Evolutionary conservation across 2,329 filamentous ascomycete genomes (phyloP).

Genomic region (Aspergillus ochraceoroseus): DNA sequence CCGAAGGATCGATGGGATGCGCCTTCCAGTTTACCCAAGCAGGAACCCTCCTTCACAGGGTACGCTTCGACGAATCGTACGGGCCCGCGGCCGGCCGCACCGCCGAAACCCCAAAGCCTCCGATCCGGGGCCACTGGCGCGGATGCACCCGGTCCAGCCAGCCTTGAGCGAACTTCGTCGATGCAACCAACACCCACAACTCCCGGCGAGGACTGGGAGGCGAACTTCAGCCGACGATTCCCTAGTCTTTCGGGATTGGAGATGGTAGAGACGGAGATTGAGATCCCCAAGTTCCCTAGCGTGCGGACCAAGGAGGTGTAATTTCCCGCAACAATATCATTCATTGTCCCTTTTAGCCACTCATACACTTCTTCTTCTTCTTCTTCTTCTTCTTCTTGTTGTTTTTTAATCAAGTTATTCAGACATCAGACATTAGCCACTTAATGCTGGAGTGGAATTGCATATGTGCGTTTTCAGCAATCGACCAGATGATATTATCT

Average conservation of each 20-base stretch:
- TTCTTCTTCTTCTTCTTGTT: conserved; percentile 5
- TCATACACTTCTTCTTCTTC: neutral
- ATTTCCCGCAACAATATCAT: too few relatives aligned
- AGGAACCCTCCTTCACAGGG: conserved; percentile 21
- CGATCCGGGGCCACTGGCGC: conserved; percentile 40
- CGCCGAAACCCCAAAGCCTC: conserved; percentile 58
- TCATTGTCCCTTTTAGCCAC: too few relatives aligned
- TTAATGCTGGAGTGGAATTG: conserved; percentile 8
- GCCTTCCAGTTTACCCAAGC: conserved; percentile 17
- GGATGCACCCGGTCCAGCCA: conserved; percentile 19
- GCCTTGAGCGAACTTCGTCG: conserved; percentile 26
- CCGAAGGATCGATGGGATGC: conserved; percentile 16
- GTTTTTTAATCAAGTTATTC: neutral
- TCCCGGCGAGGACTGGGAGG: conserved; percentile 57
- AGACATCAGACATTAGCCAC: too few relatives aligned
- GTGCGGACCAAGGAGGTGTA: conserved; percentile 44
- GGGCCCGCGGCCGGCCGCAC: conserved; percentile 48
- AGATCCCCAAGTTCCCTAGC: conserved; percentile 35
- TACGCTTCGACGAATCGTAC: conserved; percentile 28
- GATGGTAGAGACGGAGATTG: conserved; percentile 71
- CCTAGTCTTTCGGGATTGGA: conserved; percentile 80
- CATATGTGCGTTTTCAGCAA: conserved; percentile 8
- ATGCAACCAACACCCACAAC: conserved; percentile 25
- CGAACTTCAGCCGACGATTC: conserved; percentile 76
- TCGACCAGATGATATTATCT: conserved; percentile 11